A percentile compares a stretch with the other conserved stretches of the same genome.
Conservation (phyloP, 148 eudicot species). For the Drosera capensis region DNA sequence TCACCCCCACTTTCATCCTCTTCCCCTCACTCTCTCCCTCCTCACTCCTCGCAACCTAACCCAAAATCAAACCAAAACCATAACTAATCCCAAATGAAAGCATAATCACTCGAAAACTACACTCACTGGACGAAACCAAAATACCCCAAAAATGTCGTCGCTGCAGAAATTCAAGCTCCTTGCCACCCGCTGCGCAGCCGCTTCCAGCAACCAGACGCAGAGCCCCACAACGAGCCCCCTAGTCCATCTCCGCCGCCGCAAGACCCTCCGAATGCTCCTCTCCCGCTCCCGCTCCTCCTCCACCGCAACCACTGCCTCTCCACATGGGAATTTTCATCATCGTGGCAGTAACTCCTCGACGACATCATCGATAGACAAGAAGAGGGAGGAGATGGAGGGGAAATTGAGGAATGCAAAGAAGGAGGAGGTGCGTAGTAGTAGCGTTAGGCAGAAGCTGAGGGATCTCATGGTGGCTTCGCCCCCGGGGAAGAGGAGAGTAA, state of each 20-base stretch:
- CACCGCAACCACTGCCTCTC: conserved; percentile 7
- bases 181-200: conserved; percentile 68
- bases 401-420: conserved; percentile 29
- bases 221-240: conserved; percentile 80
- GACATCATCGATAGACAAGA: not conserved
- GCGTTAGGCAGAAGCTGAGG: not conserved
- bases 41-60: too few relatives aligned
- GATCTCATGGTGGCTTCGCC: not conserved
- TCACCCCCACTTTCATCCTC: too few relatives aligned
- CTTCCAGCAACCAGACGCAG: conserved; percentile 54
- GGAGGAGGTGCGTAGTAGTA: not conserved
- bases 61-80: too few relatives aligned
- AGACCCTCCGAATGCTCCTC: conserved; percentile 84
- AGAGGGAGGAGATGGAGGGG: conserved; percentile 17
- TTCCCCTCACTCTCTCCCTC: too few relatives aligned
- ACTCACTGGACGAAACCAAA: too few relatives aligned
- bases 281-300: conserved; percentile 14
- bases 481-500: too few relatives aligned
- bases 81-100: too few relatives aligned
- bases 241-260: conserved; percentile 91
- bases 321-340: too few relatives aligned
- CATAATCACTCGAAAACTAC: too few relatives aligned
- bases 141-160: conserved; percentile 34
- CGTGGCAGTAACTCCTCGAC: conserved; percentile 16
- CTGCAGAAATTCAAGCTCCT: conserved; percentile 79